A percentile compares a stretch with the other conserved stretches of the same genome.
phyloP scores from a whole-genome alignment of 2,329 filamentous ascomycete genomes.

The Colletotrichum sp. region DNA sequence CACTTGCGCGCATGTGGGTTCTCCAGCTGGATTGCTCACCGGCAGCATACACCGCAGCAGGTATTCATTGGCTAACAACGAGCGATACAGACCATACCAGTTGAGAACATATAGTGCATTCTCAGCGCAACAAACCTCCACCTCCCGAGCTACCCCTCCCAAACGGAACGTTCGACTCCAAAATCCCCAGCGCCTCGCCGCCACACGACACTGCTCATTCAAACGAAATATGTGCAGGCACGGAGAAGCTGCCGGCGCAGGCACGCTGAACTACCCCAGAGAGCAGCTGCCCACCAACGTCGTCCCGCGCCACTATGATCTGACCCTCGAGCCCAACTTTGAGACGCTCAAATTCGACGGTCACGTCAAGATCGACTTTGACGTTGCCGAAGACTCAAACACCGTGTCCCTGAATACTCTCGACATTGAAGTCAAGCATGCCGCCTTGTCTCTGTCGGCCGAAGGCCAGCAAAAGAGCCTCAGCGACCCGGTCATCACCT shows the following conservation, averaged over 20 bases:
- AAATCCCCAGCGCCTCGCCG: slow-evolving; percentile 16
- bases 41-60: background rate
- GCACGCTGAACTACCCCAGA: slow-evolving; percentile 47
- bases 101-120: background rate
- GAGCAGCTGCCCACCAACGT: slow-evolving; percentile 92
- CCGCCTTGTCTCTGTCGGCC: slow-evolving; percentile 28
- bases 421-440: slow-evolving; percentile 82
- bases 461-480: slow-evolving; percentile 54
- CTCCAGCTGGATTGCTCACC: background rate
- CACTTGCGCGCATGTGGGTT: slow-evolving; percentile 11
- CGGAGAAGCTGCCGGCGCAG: slow-evolving; percentile 12
- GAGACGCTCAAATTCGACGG: slow-evolving; percentile 87
- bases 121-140: background rate
- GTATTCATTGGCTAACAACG: background rate
- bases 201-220: slow-evolving; percentile 20
- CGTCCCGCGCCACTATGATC: slow-evolving; percentile 88
- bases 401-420: slow-evolving; percentile 88
- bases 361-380: slow-evolving; percentile 83
- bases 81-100: background rate
- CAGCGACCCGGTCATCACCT: slow-evolving; percentile 64
- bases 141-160: slow-evolving; percentile 5
- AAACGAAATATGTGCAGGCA: slow-evolving; percentile 23
- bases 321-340: slow-evolving; percentile 91
- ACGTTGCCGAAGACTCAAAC: slow-evolving; percentile 83
- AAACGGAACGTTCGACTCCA: background rate